Base-by-base conservation (phyloP, 768 basidiomycete species). In the Rhodotorula graminis region DNA sequence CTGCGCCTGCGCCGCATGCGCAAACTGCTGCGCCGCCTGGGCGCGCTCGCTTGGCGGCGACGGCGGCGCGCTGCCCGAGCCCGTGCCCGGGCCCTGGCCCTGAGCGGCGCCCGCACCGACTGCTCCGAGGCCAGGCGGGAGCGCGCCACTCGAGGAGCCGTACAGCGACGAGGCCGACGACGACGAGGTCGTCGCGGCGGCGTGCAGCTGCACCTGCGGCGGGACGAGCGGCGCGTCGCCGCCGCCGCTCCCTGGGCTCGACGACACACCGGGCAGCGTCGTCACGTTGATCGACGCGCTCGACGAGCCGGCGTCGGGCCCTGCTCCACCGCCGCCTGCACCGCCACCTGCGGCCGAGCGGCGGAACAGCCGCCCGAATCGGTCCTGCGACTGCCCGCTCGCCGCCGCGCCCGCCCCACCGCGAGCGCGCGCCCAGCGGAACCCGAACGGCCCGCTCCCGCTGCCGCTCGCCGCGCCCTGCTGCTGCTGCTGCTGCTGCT, bases 361-460 rank as follows among this genome's bases (percentile, higher is more conserved):
- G 19, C 74, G 64, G 74, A 71, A 75, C 64, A 75, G 71, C 31
- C 70, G 59, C 1, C 70, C 70, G 27, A 71, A 72, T 0, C 59
- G 52, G 10, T 67, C 59, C 40, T 67, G 67, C 37, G 65, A 64
- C 37, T 27, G 65, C 61, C 49, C 56, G 50, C 2, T 14, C 29
- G 18, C 63, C 11, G 46, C 47, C 9, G 21, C 46, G 29, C 29
- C 46, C 12, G 33, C 23, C 3, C 23, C 42, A 3, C 49, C 49
- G 11, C 40, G 55, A 5, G 58, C 31, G 5, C 71, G 29, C 12
- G 62, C 44, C 63, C 67, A 61, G 0, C 71, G 57, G 67, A 72
- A 72, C 23, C 67, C 67, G 40, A 37, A 37, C 58, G 37, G 23
- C 14, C 56, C 31, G 33, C 31, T 21, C 15, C 31, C 18, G n/a